phyloP scores from a whole-genome alignment of 2,329 filamentous ascomycete genomes.

The Pseudocercospora fijiensis region DNA sequence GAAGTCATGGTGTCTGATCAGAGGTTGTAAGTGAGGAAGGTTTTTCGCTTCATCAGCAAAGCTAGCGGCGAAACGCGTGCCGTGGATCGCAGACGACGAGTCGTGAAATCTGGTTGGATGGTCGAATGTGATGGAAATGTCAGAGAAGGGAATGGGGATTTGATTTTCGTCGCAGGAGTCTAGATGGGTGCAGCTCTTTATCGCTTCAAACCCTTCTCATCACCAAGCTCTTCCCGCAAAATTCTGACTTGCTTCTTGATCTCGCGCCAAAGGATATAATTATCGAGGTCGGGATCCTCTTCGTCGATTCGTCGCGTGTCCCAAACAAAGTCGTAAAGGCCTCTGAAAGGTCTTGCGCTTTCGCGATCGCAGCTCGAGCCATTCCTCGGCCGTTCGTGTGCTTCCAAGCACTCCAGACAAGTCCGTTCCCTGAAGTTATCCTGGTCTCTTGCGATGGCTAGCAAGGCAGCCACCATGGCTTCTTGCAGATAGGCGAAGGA shows the following conservation, averaged over 20 bases:
- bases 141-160: too few relatives aligned
- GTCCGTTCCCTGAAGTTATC: constrained; percentile 40
- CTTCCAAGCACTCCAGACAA: constrained; percentile 35
- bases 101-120: neutral
- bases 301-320: constrained; percentile 34
- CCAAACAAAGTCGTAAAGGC: constrained; percentile 35
- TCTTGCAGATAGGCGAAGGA: constrained; percentile 71
- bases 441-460: constrained; percentile 55
- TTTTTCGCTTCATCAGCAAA: neutral
- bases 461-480: constrained; percentile 63
- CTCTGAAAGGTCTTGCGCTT: constrained; percentile 28
- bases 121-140: neutral
- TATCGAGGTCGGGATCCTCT: constrained; percentile 48
- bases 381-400: constrained; percentile 22
- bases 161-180: neutral
- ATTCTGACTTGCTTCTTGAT: constrained; percentile 64
- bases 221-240: constrained; percentile 59
- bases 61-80: neutral
- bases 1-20: neutral
- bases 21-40: neutral
- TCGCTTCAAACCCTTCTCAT: constrained; percentile 24
- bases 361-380: constrained; percentile 30
- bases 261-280: constrained; percentile 59
- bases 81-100: neutral
- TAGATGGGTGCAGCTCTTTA: neutral